Conservation (phyloP, 2,329 filamentous ascomycete species). For the Lasiodiplodia hormozganensis region DNA sequence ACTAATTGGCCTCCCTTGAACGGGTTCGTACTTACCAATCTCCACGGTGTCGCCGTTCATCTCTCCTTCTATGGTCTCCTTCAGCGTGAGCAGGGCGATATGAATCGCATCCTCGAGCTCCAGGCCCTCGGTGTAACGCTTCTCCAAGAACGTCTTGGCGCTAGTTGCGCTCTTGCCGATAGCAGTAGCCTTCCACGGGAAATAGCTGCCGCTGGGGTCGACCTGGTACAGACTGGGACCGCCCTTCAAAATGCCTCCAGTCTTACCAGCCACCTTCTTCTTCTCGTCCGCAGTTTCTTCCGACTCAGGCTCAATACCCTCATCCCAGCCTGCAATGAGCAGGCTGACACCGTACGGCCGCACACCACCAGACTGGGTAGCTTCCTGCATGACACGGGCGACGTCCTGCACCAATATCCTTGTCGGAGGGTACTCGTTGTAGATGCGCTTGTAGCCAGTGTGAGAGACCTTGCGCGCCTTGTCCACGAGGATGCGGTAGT, state of each 20-base stretch:
- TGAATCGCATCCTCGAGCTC: constrained; percentile 98
- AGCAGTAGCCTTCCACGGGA: constrained; percentile 98
- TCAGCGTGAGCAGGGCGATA: constrained; percentile 94
- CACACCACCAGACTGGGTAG: constrained; percentile 96
- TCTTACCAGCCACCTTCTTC: constrained; percentile 83
- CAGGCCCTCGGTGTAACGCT: constrained; percentile 95
- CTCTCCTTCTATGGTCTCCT: constrained; percentile 99
- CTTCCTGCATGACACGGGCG: constrained; percentile 97
- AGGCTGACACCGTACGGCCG: constrained; percentile 95
- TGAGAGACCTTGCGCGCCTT: constrained; percentile 98
- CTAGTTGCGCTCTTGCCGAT: constrained; percentile 99
- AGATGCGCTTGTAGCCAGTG: constrained; percentile 98
- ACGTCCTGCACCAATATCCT: constrained; percentile 99
- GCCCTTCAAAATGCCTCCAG: constrained; percentile 92
- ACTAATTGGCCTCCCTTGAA: constrained; percentile 35
- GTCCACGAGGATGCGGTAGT: constrained; percentile 97
- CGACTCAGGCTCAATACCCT: constrained; percentile 88
- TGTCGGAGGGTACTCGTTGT: constrained; percentile 99
- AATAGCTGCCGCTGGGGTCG: constrained; percentile 98
- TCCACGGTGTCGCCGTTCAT: constrained; percentile 99
- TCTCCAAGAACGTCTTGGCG: constrained; percentile 98
- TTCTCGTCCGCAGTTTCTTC: constrained; percentile 68
- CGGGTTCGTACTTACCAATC: constrained; percentile 70
- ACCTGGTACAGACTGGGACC: constrained; percentile 98
- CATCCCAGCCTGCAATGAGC: constrained; percentile 96